A percentile compares a stretch with the other conserved stretches of the same genome.
These are phyloP conservation scores for Angophora floribunda DNA, from an alignment of 345 rosid genomes.

Conservation along the genomic window DNA sequence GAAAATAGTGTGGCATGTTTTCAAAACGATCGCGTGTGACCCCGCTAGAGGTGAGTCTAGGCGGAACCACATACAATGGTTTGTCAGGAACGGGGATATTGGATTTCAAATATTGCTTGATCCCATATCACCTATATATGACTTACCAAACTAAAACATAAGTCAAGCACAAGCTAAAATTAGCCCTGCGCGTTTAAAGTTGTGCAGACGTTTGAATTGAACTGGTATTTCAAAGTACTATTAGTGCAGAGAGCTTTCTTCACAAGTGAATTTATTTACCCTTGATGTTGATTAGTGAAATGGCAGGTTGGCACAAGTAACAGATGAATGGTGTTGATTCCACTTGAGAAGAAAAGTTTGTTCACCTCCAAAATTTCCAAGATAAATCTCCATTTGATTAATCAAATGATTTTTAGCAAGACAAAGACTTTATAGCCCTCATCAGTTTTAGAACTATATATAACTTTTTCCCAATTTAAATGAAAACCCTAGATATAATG, in stretches of 20 bases:
- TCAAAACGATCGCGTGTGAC: neutral
- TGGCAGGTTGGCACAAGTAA: neutral
- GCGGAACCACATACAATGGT: neutral
- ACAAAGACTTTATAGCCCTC: neutral
- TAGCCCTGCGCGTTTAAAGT: neutral
- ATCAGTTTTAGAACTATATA: neutral
- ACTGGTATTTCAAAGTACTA: neutral
- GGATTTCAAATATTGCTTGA: neutral
- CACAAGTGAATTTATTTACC: neutral
- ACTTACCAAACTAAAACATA: neutral
- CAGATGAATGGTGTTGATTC: neutral
- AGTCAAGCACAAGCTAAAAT: neutral
- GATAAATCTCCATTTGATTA: neutral
- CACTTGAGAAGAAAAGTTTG: neutral
- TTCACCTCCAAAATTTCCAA: neutral
- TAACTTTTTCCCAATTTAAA: neutral
- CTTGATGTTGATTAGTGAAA: neutral
- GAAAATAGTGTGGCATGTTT: neutral
- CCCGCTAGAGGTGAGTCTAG: neutral
- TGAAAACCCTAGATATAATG: neutral
- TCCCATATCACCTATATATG: neutral
- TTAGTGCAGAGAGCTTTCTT: neutral
- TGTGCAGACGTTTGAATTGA: neutral
- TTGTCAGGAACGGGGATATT: neutral
- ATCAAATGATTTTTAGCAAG: neutral